Evolutionary conservation across 2,329 filamentous ascomycete genomes (phyloP), one percentile per base, ranked within the genome.

Genomic region (Talaromyces amestolkiae): DNA sequence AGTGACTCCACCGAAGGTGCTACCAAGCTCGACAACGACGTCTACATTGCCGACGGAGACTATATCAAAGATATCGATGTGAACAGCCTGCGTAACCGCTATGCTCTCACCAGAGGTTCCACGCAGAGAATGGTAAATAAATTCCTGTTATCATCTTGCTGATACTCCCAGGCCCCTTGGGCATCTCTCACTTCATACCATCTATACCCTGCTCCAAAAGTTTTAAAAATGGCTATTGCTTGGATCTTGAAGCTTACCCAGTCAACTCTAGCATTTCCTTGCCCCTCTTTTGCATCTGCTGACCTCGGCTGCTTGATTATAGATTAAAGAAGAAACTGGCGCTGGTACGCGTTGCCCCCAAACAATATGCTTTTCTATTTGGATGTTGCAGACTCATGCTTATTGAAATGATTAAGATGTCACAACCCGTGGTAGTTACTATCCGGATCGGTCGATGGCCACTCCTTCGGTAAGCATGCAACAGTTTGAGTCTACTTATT

Each of bases 241-340:
- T 59, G 56, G 39, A 59, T 45, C 83, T 86, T 83, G 72, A 87
- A 87, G 87, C 88, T 91, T 89, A 91, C 89, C 78, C 81, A 78
- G 79, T 84, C 83, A 83, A 59, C 64, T 73, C 85, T 86, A 90
- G 88, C 87, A 80, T 78, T 67, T 74, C 68, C 71, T 72, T 71
- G 79, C 78, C 83, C 85, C 87, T 89, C 87, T 88, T 87, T 91
- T 89, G 87, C 91, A 92, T 88, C 88, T 95, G 92, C 93, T 98
- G 88, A 97, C 93, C 87, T 89, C 85, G 82, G 82, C 82, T 89
- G 85, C 88, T 87, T 95, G 89, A 88, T 91, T 75, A 43, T 93
- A 99, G 95, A 99, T 99, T 76, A 96, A 97, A 90, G 94, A 97
- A 84, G 92, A 97, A 76, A 98, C 94, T 89, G 95, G 95, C 86